A percentile compares a stretch with the other conserved stretches of the same genome.
Evolutionary conservation across 2,329 filamentous ascomycete species (phyloP).

Genomic region (Calonectria hawksworthii): DNA sequence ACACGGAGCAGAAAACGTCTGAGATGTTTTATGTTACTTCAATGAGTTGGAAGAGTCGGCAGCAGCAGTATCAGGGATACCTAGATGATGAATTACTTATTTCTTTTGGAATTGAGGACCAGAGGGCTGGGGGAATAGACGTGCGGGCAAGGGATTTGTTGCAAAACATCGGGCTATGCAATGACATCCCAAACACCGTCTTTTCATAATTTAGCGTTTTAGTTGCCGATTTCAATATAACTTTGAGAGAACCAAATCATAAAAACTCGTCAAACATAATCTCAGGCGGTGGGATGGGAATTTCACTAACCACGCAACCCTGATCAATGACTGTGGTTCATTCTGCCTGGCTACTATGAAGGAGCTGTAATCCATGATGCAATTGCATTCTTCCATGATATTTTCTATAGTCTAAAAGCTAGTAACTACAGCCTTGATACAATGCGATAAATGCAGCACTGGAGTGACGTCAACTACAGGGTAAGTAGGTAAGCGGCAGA

Average conservation of each 20-base stretch:
- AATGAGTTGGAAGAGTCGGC: conserved; percentile 66
- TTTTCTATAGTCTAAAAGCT: too few species aligned
- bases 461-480: too few species aligned
- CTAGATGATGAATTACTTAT: conserved; percentile 69
- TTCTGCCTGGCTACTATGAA: too few species aligned
- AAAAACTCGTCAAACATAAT: too few species aligned
- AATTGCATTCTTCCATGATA: too few species aligned
- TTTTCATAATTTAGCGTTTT: neutral
- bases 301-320: too few species aligned
- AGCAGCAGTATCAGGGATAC: conserved; percentile 67
- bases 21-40: conserved; percentile 72
- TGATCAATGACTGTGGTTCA: too few species aligned
- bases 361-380: too few species aligned
- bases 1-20: conserved; percentile 50
- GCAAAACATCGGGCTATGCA: conserved; percentile 45
- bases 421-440: too few species aligned
- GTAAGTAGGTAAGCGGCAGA: too few species aligned
- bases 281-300: too few species aligned
- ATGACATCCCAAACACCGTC: neutral
- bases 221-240: neutral
- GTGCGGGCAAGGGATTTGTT: conserved; percentile 64
- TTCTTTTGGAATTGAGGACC: conserved; percentile 70
- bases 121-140: conserved; percentile 63
- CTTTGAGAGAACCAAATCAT: neutral
- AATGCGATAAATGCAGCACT: too few species aligned